phyloP scores from a whole-genome alignment of 2,329 filamentous ascomycete genomes.

The Diaporthe vexans region DNA sequence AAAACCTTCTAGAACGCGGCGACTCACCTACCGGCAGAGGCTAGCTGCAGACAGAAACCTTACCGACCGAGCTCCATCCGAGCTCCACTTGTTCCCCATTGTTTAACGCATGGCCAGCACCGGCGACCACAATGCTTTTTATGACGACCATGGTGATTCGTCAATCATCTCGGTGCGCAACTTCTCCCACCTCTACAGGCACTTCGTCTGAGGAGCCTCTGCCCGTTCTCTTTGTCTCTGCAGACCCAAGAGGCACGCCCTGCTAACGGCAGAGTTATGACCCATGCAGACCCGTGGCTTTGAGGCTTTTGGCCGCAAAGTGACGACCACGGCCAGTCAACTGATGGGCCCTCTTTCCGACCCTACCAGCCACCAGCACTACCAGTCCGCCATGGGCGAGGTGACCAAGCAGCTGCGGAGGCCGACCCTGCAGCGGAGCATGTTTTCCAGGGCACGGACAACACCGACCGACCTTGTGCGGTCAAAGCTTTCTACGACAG shows the following conservation, averaged over 20 bases:
- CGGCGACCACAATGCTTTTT: conserved; percentile 61
- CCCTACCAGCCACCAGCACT: conserved; percentile 72
- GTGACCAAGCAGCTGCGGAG: conserved; percentile 90
- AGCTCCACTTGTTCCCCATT: conserved; percentile 42
- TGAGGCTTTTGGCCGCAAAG: conserved; percentile 94
- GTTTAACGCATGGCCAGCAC: conserved; percentile 47
- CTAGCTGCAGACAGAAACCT: conserved; percentile 37
- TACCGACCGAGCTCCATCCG: conserved; percentile 38
- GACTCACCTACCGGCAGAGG: conserved; percentile 29
- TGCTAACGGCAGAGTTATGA: conserved; percentile 38
- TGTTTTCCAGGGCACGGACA: conserved; percentile 92
- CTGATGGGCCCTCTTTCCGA: conserved; percentile 80
- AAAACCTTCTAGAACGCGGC: conserved; percentile 33
- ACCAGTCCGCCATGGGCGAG: conserved; percentile 88
- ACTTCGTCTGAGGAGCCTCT: conserved; percentile 19
- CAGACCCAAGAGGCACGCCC: conserved; percentile 31
- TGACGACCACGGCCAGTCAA: conserved; percentile 92
- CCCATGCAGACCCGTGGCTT: conserved; percentile 81
- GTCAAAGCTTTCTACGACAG: conserved; percentile 87
- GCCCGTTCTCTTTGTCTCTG: conserved; percentile 17
- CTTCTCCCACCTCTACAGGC: conserved; percentile 20
- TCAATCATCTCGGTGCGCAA: conserved; percentile 57
- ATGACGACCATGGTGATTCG: conserved; percentile 64
- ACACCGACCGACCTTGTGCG: conserved; percentile 95
- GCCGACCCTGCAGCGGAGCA: conserved; percentile 86